Evolutionary conservation across 164 flowering plant genomes (phyloP), one percentile per base, ranked within the genome.

Genomic region (Magnolia sinica): DNA sequence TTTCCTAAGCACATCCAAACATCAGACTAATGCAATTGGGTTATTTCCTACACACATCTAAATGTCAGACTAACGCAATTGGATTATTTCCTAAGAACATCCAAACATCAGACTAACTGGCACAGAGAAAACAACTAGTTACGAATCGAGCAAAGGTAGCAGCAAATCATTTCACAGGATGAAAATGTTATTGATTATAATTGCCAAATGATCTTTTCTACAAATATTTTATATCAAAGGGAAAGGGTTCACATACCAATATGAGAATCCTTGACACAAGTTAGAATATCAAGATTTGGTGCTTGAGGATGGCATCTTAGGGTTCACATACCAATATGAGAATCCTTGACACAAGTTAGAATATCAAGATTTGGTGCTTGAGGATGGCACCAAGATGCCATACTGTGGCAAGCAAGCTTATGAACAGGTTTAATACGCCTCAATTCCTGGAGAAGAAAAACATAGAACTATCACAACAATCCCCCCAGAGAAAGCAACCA

Each of bases 321-420:
- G 3, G 69, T 61, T 69, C 8, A 71, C 79, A 80, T 90, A 96
- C 99, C 99, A 81, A 96, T 96, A 84, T 92, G 97, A 18, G 98
- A 96, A 89, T 96, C 99, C 82, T 96, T 96, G 20, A 94, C 99
- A 81, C 99, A 96, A 31, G 97, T 96, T 83, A 96, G 82, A 77
- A 96, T 94, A 77, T 96, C 97, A 80, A 96, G 96, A 82, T 90
- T 96, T 29, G 98, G 98, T 71, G 99, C 99, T 77, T 97, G 89
- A 83, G 99, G 98, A 81, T 96, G 99, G 79, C 95, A 92, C 99
- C 99, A 96, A 76, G 98, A 94, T 75, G 98, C 91, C 83, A 96
- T 94, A 86, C 98, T 96, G 67, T 92, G 97, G 79, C 98, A 96
- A 76, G 97, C 93, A 82, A 92, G 79, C 81, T 83, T 94, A 27